Conservation (phyloP, 768 basidiomycete genomes). For the Naganishia vishniacii region DNA sequence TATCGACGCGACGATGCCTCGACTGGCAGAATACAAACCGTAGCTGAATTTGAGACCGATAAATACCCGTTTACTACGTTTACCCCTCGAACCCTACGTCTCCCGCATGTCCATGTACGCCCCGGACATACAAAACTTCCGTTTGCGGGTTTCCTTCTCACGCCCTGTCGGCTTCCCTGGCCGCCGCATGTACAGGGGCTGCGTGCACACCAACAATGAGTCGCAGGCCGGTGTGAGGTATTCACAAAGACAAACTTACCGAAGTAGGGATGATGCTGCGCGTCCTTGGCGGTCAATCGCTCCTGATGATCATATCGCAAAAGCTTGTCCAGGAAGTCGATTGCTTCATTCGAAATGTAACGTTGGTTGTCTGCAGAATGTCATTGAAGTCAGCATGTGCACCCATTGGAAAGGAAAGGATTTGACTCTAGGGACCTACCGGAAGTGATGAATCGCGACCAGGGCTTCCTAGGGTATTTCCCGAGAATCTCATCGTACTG, state of each 20-base stretch:
- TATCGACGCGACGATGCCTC: too few species aligned
- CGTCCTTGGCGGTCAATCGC: constrained; percentile 86
- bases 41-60: too few species aligned
- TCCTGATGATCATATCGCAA: constrained; percentile 97
- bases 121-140: too few species aligned
- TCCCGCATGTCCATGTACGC: too few species aligned
- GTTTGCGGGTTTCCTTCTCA: too few species aligned
- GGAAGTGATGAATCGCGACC: constrained; percentile 89
- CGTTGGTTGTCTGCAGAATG: constrained; percentile 63
- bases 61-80: too few species aligned
- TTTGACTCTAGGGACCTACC: constrained; percentile 23
- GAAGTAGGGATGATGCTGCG: constrained; percentile 91
- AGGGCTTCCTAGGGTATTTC: constrained; percentile 90
- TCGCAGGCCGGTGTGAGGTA: too few species aligned
- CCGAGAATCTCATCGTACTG: constrained; percentile 92
- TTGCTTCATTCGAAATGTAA: constrained; percentile 92
- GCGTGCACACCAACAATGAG: too few species aligned
- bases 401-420: background rate
- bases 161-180: background rate
- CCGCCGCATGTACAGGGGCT: constrained; percentile 14
- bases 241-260: background rate
- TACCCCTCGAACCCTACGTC: too few species aligned
- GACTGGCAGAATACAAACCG: too few species aligned
- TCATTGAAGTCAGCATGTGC: background rate
- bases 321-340: constrained; percentile 91